Percentiles rank a stretch among this genome's conserved stretches.
Conservation (phyloP, 495 filamentous ascomycete genomes). For the Hypomontagnella submonticulosa region DNA sequence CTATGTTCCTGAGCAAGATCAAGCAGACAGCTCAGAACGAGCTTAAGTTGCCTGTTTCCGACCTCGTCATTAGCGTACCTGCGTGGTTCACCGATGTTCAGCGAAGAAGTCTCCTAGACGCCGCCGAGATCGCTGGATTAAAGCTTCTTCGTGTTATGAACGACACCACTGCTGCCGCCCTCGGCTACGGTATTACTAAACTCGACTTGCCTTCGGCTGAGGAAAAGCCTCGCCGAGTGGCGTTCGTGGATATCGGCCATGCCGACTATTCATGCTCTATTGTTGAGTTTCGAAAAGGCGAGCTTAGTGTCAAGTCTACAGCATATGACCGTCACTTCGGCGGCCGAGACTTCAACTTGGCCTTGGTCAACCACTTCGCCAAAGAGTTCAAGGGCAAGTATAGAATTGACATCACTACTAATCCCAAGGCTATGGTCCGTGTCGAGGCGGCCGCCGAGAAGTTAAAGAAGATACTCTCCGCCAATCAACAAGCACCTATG, state of each 20-base stretch:
- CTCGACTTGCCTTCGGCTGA: conserved; percentile 86
- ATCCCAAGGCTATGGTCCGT: conserved; percentile 88
- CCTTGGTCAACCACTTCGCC: conserved; percentile 91
- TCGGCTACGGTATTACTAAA: conserved; percentile 98
- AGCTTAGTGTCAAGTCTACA: conserved; percentile 92
- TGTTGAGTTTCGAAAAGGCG: conserved; percentile 97
- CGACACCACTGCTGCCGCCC: conserved; percentile 95
- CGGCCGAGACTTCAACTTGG: conserved; percentile 96
- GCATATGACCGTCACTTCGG: conserved; percentile 96
- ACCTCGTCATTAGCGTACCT: conserved; percentile 93
- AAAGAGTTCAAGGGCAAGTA: conserved; percentile 94
- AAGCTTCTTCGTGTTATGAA: conserved; percentile 96
- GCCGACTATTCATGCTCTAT: conserved; percentile 94
- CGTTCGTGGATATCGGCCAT: conserved; percentile 96
- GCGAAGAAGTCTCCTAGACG: conserved; percentile 88
- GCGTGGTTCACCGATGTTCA: conserved; percentile 98
- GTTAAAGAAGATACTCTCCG: conserved; percentile 98
- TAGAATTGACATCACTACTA: conserved; percentile 87
- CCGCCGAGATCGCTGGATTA: conserved; percentile 92
- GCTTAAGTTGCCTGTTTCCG: conserved; percentile 91
- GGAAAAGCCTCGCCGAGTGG: conserved; percentile 92
- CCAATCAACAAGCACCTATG: conserved; percentile 91
- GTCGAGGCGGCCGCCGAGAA: conserved; percentile 92
- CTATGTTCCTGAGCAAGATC: conserved; percentile 96
- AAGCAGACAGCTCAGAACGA: conserved; percentile 87